Percentiles rank a stretch among this genome's conserved stretches.
Conservation (phyloP, 495 filamentous ascomycete genomes). For the Aspergillus homomorphus region DNA sequence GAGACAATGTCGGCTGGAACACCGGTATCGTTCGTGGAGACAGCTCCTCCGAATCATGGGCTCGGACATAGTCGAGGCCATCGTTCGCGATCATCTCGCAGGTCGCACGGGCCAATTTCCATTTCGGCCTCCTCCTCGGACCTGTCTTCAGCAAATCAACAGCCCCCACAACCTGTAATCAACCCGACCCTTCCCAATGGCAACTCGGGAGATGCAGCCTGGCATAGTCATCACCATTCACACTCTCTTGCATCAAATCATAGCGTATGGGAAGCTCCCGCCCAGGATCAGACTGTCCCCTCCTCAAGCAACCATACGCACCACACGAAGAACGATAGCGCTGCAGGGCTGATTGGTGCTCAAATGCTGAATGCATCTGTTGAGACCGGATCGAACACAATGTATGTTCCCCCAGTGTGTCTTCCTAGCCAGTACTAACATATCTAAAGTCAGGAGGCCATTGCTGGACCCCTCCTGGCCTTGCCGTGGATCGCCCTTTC, state of each 20-base stretch:
- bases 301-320: background rate
- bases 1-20: slow-evolving; percentile 42
- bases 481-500: slow-evolving; percentile 43
- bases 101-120: slow-evolving; percentile 33
- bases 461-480: slow-evolving; percentile 31
- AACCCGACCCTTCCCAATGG: slow-evolving; percentile 24
- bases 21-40: slow-evolving; percentile 32
- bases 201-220: slow-evolving; percentile 16
- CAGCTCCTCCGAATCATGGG: slow-evolving; percentile 28
- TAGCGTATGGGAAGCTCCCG: slow-evolving; percentile 1
- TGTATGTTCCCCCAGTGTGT: slow-evolving; percentile 10
- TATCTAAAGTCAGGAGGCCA: slow-evolving; percentile 29
- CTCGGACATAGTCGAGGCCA: slow-evolving; percentile 37
- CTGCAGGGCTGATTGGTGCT: slow-evolving; percentile 6
- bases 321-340: slow-evolving; percentile 16
- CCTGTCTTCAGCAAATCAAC: slow-evolving; percentile 16
- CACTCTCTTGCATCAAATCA: slow-evolving; percentile 24
- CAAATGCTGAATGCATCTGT: slow-evolving; percentile 4
- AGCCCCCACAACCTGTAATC: slow-evolving; percentile 17
- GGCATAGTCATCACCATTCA: slow-evolving; percentile 29
- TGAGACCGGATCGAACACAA: slow-evolving; percentile 5
- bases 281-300: background rate
- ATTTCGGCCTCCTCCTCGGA: slow-evolving; percentile 26
- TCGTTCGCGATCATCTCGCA: slow-evolving; percentile 40
- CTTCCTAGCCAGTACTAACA: slow-evolving; percentile 14